phyloP scores from a whole-genome alignment of 2,329 filamentous ascomycete species.

The Hymenoscyphus fraxineus region DNA sequence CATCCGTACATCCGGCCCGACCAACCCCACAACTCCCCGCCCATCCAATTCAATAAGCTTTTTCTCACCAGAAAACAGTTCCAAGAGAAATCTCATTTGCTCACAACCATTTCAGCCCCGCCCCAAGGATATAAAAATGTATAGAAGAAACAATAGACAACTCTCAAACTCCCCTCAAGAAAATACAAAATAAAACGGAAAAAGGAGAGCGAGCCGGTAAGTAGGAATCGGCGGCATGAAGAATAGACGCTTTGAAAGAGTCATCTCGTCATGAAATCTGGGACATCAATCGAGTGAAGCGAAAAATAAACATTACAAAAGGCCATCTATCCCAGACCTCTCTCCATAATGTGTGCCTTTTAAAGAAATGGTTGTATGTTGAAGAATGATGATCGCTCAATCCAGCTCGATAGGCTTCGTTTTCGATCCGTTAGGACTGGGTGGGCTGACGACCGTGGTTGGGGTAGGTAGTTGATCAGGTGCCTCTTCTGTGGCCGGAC shows the following conservation, averaged over 20 bases:
- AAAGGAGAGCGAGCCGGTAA: neutral
- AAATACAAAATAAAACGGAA: slow-evolving; percentile 7
- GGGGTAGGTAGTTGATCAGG: slow-evolving; percentile 26
- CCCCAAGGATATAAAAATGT: neutral
- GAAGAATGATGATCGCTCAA: slow-evolving; percentile 11
- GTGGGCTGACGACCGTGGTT: slow-evolving; percentile 33
- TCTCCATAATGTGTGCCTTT: neutral
- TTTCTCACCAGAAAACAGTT: neutral
- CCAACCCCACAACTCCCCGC: neutral
- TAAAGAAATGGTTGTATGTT: neutral
- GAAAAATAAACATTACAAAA: slow-evolving; percentile 14
- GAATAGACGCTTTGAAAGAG: neutral
- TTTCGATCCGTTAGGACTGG: slow-evolving; percentile 30
- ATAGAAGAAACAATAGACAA: too few species aligned
- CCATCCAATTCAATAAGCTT: neutral
- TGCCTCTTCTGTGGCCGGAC: slow-evolving; percentile 8
- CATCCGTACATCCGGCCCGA: neutral
- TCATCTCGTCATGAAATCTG: slow-evolving; percentile 4
- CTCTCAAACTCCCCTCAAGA: neutral
- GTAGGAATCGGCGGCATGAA: neutral
- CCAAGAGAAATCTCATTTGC: too few species aligned
- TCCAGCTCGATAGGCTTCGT: slow-evolving; percentile 31
- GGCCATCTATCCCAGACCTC: neutral
- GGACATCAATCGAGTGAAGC: slow-evolving; percentile 13
- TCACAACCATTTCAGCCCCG: neutral